Conservation (phyloP, 352 stramenopile genomes). For the Phytophthora citrophthora region DNA sequence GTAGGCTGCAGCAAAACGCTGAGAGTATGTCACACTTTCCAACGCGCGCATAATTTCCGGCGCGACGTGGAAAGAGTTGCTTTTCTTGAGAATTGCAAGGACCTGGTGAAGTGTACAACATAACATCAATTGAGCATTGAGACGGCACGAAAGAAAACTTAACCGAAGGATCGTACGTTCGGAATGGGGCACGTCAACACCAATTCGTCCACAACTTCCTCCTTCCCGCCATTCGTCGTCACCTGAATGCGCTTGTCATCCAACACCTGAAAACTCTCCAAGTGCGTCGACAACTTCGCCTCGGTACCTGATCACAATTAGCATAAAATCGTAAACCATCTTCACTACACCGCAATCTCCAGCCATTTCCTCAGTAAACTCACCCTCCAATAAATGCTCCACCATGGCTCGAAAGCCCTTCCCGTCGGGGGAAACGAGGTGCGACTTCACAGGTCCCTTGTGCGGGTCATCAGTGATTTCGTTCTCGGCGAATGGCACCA, state of each 20-base stretch:
- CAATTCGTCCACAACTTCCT: slow-evolving; percentile 68
- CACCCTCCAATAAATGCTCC: slow-evolving; percentile 57
- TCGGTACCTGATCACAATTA: slow-evolving; percentile 36
- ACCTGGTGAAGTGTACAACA: slow-evolving; percentile 38
- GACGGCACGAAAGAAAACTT: slow-evolving; percentile 16
- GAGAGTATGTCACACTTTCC: slow-evolving; percentile 63
- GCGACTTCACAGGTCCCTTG: slow-evolving; percentile 34
- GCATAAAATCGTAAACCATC: slow-evolving; percentile 3
- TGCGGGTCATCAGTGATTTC: slow-evolving; percentile 59
- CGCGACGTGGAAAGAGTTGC: slow-evolving; percentile 37
- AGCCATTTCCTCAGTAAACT: not conserved
- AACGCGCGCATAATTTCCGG: slow-evolving; percentile 42
- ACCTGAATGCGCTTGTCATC: slow-evolving; percentile 58
- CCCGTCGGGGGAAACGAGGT: slow-evolving; percentile 45
- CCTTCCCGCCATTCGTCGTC: slow-evolving; percentile 38
- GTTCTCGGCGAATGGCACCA: slow-evolving; percentile 53
- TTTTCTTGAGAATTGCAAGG: slow-evolving; percentile 63
- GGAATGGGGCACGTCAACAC: slow-evolving; percentile 76
- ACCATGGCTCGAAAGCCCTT: slow-evolving; percentile 67
- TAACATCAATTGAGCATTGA: not conserved
- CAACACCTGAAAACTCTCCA: slow-evolving; percentile 65
- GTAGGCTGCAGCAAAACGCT: slow-evolving; percentile 70
- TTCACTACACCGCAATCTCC: no score
- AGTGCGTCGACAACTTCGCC: slow-evolving; percentile 44
- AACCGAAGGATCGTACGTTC: slow-evolving; percentile 34